Base-by-base conservation (phyloP, 1,139 yeast genomes). In the Meyerozyma carpophila region DNA sequence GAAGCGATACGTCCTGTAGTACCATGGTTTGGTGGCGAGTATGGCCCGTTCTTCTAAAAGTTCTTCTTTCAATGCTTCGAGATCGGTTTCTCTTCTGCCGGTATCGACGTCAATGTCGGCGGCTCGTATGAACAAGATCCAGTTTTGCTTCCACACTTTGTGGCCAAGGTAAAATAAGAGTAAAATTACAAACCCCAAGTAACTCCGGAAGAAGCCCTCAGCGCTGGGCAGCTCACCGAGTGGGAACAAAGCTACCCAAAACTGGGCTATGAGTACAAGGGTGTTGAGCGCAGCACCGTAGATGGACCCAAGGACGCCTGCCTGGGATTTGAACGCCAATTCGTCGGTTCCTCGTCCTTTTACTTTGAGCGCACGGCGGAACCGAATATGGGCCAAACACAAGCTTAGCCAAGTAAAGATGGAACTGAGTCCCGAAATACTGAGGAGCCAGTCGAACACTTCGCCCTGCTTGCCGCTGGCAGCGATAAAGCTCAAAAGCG, bases 351-450 rank as follows among this genome's bases (percentile, higher is more conserved):
- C 68, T 63, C 85, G 77, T 45, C 88, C 88, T 64, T 84, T 85
- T 9, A 58, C 75, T 36, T 64, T 62, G 69, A 89, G 73, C 1
- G 95, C 96, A 43, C 73, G 62, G 69, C 96, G 81, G 67, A 88
- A 87, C 62, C 95, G 77, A 47, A 89, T 70, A 54, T 83, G 95
- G 54, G 89, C 81, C 44, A 84, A 58, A 58, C 84, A 81, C 55
- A 89, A 85, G 16, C 91, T 81, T 36, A 81, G 81, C 95, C 95
- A 88, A 6, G 94, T 85, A 63, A 88, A 87, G 46, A 89, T 72
- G 2, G 95, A 83, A 39, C 94, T 84, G 50, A 88, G 77, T 47
- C 95, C 94, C 13, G 95, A 84, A 41, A 90, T 69, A 24, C 96
- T 87, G 59, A 87, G 69, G 57, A 89, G 69, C 96, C 96, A 89